Conservation (phyloP, 306 rosid species). For the Corylus americana region DNA sequence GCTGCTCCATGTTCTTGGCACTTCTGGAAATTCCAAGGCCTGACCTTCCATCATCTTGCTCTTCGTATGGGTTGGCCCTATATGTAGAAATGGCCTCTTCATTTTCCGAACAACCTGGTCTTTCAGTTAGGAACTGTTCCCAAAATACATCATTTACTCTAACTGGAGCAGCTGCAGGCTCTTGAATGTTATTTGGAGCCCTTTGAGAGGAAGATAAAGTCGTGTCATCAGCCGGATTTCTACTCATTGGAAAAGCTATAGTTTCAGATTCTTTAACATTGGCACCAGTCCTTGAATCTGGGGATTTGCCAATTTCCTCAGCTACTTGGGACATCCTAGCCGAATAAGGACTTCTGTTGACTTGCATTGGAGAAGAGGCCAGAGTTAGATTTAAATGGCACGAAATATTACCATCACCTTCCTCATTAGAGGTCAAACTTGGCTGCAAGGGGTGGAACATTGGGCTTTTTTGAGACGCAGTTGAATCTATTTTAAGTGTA, state of each 20-base stretch:
- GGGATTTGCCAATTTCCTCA: constrained; percentile 53
- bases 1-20: constrained; percentile 52
- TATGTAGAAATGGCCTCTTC: constrained; percentile 92
- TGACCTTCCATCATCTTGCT: constrained; percentile 62
- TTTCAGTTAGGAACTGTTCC: constrained; percentile 98
- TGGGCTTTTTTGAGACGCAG: constrained; percentile 52
- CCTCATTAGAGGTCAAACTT: constrained; percentile 56
- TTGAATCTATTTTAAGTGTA: constrained; percentile 71
- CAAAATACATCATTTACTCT: constrained; percentile 89
- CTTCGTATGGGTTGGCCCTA: constrained; percentile 52
- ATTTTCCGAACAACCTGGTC: constrained; percentile 89
- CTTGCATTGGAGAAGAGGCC: constrained; percentile 72
- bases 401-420: constrained; percentile 75
- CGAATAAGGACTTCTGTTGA: constrained; percentile 49
- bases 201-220: constrained; percentile 43
- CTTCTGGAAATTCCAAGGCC: constrained; percentile 59
- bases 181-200: constrained; percentile 51
- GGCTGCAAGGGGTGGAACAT: constrained; percentile 59
- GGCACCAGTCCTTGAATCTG: constrained; percentile 46
- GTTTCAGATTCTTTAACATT: constrained; percentile 51
- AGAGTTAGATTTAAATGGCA: constrained; percentile 88
- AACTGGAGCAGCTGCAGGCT: constrained; percentile 50
- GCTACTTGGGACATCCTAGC: constrained; percentile 55
- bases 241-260: constrained; percentile 44
- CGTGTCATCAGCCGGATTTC: constrained; percentile 35